Percentiles rank a stretch among this genome's conserved stretches.
Evolutionary conservation across 2,329 filamentous ascomycete species (phyloP).

Genomic region (Phyllachora maydis): DNA sequence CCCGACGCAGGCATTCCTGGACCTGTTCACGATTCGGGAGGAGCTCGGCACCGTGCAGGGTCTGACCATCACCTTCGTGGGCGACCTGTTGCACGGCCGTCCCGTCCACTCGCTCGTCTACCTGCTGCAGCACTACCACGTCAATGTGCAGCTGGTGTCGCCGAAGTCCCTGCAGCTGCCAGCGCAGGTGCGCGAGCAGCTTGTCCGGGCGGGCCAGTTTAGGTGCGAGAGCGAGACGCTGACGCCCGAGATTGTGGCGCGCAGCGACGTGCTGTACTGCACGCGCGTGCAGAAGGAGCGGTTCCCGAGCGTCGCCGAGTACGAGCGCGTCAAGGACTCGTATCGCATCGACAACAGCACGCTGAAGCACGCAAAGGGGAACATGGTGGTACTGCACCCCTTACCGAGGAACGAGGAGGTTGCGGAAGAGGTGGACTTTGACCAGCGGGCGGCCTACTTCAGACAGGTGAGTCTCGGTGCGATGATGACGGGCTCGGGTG

Average conservation of each 20-base stretch:
- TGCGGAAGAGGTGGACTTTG: conserved; percentile 89
- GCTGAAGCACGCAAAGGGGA: conserved; percentile 75
- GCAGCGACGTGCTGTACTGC: conserved; percentile 87
- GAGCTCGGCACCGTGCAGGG: conserved; percentile 91
- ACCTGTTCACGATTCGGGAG: conserved; percentile 96
- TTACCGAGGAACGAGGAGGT: conserved; percentile 87
- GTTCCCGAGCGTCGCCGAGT: conserved; percentile 62
- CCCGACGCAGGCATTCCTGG: conserved; percentile 91
- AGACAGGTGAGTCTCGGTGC: conserved; percentile 65
- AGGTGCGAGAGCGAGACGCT: conserved; percentile 55
- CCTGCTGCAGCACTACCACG: conserved; percentile 87
- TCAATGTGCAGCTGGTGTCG: conserved; percentile 78
- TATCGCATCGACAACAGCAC: conserved; percentile 83
- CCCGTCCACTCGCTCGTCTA: conserved; percentile 92
- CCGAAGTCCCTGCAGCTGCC: conserved; percentile 65
- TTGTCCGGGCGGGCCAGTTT: conserved; percentile 57
- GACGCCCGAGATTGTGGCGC: conserved; percentile 69
- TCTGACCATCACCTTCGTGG: conserved; percentile 86
- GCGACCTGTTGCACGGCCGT: conserved; percentile 81
- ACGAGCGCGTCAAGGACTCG: conserved; percentile 71
- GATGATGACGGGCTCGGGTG: too few relatives aligned
- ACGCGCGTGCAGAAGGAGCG: conserved; percentile 93
- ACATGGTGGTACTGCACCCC: conserved; percentile 91
- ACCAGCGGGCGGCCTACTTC: conserved; percentile 93
- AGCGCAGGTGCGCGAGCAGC: conserved; percentile 47